Evolutionary conservation across 805 yeast genomes (phyloP).

Genomic region (Debaryomyces hansenii): DNA sequence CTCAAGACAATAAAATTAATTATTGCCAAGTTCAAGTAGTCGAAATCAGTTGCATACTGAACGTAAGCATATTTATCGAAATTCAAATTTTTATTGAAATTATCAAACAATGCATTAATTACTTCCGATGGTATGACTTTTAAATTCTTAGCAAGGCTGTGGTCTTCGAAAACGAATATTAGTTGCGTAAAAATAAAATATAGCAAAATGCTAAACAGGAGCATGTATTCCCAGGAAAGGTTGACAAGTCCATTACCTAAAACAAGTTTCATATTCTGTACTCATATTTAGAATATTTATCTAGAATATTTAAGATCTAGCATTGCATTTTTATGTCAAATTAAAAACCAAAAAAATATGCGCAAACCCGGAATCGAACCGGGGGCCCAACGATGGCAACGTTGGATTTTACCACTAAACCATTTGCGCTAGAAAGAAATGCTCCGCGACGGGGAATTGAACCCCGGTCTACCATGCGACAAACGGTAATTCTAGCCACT

Average conservation of each 20-base stretch:
- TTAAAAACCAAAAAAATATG: no score
- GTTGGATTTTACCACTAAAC: slow-evolving; percentile 10
- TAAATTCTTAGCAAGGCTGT: slow-evolving; percentile 14
- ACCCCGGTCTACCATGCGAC: slow-evolving; percentile 23
- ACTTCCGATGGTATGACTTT: slow-evolving; percentile 24
- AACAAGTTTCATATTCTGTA: no score
- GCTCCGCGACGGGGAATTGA: slow-evolving; percentile 22
- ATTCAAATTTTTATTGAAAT: slow-evolving; percentile 1
- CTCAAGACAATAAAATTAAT: slow-evolving; percentile 42
- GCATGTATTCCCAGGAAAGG: slow-evolving; percentile 22
- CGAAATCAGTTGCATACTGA: slow-evolving; percentile 55
- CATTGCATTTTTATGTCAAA: no score
- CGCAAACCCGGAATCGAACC: slow-evolving; percentile 10
- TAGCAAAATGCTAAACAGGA: slow-evolving; percentile 17
- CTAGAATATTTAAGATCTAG: no score
- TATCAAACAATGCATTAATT: slow-evolving; percentile 13
- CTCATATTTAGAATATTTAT: no score
- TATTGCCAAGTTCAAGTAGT: slow-evolving; percentile 53
- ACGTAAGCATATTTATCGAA: slow-evolving; percentile 49
- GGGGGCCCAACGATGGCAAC: slow-evolving; percentile 11
- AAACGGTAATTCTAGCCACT: slow-evolving; percentile 20
- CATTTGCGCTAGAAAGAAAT: slow-evolving; percentile 6
- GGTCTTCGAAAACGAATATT: slow-evolving; percentile 11
- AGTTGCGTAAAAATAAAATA: slow-evolving; percentile 21
- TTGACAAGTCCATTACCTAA: no score